Evolutionary conservation across 2,329 filamentous ascomycete species (phyloP), one percentile per base, ranked within the genome.

Genomic region (Curvularia sp.): DNA sequence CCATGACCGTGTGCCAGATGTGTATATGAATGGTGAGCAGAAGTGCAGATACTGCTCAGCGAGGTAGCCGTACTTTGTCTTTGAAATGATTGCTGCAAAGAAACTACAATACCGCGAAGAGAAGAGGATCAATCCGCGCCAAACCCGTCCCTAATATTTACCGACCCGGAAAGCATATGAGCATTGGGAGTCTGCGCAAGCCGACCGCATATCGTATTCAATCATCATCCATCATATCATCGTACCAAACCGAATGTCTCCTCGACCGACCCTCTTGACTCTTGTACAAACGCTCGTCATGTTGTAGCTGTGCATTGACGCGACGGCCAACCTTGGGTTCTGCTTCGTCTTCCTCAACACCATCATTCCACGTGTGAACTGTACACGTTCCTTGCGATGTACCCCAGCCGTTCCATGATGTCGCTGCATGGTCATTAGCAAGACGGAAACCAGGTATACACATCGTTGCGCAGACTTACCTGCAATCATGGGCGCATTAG

Each of bases 381-480:
- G 89, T 89, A 62, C 90, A 92, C 1, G 91, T 94, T 12, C 91
- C 91, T 15, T 86, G 82, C 0, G 87, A 84, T 75, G 89, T 87
- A 47, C 87, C 88, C 78, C 87, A 90, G 21, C 91, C 91, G 65
- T 93, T 93, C 88, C 91, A 92, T 0, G 89, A 87, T 8, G 92
- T 95, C 38, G 92, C 92, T 91, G 61, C 41, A 18, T 19, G 5
- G n/a, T 39, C 5, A 49, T 72, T 52, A 75, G 65, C 49, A 55
- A 38, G 30, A 23, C 7, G 27, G n/a, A 21, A 18, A 25, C n/a
- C 7, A 49, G 13, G 6, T 36, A 1, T 23, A 7, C 3, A 19
- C 9, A 36, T 23, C 7, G 19, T 18, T 19, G 15, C 21, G 32
- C 52, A 50, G 23, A 77, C 82, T 74, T 78, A 86, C 83, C 84